Percentiles rank a stretch among this genome's conserved stretches.
Conservation (phyloP, 352 stramenopile species). For the Phytophthora ramorum region DNA sequence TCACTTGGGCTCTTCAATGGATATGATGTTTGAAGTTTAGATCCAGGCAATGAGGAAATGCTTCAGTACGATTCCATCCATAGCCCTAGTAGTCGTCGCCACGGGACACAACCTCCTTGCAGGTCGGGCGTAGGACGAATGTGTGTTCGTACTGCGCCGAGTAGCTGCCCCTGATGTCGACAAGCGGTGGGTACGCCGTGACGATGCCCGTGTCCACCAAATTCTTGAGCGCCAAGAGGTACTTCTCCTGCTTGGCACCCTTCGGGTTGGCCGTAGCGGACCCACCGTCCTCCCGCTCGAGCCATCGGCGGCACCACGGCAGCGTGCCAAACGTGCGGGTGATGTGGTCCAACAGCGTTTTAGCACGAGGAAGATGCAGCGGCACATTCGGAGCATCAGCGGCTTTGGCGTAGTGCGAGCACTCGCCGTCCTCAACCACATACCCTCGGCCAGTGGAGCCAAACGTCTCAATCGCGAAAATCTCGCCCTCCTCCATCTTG, state of each 20-base stretch:
- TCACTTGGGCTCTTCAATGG: no score
- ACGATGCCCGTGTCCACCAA: slow-evolving; percentile 98
- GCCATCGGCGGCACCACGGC: slow-evolving; percentile 97
- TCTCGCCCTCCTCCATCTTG: slow-evolving; percentile 98
- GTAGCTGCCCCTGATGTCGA: slow-evolving; percentile 96
- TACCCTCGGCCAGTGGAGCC: slow-evolving; percentile 87
- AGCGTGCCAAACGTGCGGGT: slow-evolving; percentile 99
- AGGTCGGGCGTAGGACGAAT: slow-evolving; percentile 95
- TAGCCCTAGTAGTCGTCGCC: slow-evolving; percentile 96
- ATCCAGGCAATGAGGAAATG: no score
- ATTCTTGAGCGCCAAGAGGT: slow-evolving; percentile 97
- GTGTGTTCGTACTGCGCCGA: slow-evolving; percentile 99
- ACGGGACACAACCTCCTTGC: slow-evolving; percentile 97
- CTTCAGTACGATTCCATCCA: no score
- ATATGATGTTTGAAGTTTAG: no score
- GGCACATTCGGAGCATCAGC: slow-evolving; percentile 96
- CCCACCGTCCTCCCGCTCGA: slow-evolving; percentile 97
- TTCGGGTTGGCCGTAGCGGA: slow-evolving; percentile 92
- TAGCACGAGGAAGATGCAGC: slow-evolving; percentile 90
- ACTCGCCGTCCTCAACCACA: slow-evolving; percentile 96
- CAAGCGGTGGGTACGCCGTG: slow-evolving; percentile 95
- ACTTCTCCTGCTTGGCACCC: slow-evolving; percentile 97
- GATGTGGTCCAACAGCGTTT: slow-evolving; percentile 97
- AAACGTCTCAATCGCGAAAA: slow-evolving; percentile 98
- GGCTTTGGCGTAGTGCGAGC: slow-evolving; percentile 98